phyloP scores from a whole-genome alignment of 768 basidiomycete genomes.

The Podaxis pistillaris region DNA sequence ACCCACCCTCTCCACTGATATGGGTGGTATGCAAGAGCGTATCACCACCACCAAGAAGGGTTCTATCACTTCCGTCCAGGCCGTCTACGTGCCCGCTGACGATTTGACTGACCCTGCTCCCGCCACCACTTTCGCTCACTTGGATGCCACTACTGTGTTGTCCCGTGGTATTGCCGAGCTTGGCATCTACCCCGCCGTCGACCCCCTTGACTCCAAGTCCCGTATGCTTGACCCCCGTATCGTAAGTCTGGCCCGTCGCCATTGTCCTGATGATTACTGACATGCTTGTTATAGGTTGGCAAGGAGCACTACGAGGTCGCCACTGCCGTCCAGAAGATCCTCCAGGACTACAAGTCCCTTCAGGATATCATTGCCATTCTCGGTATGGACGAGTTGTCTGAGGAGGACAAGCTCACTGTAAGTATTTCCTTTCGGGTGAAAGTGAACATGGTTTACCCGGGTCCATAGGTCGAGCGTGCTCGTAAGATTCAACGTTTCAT shows the following conservation, averaged over 20 bases:
- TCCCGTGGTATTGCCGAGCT: conserved; percentile 99
- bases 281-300: conserved; percentile 52
- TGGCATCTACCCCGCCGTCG: conserved; percentile 99
- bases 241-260: conserved; percentile 42
- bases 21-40: conserved; percentile 99
- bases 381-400: conserved; percentile 99
- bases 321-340: conserved; percentile 95
- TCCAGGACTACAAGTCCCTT: conserved; percentile 94
- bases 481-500: conserved; percentile 99
- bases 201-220: conserved; percentile 98
- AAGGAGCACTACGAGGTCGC: conserved; percentile 95
- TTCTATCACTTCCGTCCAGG: conserved; percentile 99
- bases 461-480: conserved; percentile 83
- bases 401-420: conserved; percentile 99
- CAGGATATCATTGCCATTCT: conserved; percentile 99
- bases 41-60: conserved; percentile 99
- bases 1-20: conserved; percentile 98
- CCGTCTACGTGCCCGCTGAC: conserved; percentile 99
- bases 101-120: conserved; percentile 99
- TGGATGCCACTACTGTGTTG: conserved; percentile 99
- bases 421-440: conserved; percentile 25
- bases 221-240: conserved; percentile 99
- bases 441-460: neutral
- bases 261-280: conserved; percentile 4
- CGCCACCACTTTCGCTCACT: conserved; percentile 99